These are phyloP conservation scores for Arthrocladium fulminans DNA, from an alignment of 2,329 filamentous ascomycete species.

Conservation along the genomic window DNA sequence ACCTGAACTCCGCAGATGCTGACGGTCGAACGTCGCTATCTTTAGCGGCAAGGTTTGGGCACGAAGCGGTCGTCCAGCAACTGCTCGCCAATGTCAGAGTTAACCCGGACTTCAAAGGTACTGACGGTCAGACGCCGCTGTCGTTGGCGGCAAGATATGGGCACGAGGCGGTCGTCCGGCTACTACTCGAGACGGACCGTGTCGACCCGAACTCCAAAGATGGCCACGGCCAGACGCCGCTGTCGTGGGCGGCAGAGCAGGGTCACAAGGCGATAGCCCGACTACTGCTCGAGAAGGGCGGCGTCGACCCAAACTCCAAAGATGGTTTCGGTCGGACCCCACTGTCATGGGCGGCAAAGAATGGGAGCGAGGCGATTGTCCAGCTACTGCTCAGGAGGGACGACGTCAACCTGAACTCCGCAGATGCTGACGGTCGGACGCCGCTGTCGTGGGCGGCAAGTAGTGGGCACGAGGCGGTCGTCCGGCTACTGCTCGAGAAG, in stretches of 20 bases:
- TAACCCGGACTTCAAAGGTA: conserved; percentile 6
- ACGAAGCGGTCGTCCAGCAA: not conserved
- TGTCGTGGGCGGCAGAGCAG: not conserved
- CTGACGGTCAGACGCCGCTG: conserved; percentile 18
- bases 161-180: conserved; percentile 21
- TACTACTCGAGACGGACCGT: conserved; percentile 24
- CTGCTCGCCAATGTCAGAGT: not conserved
- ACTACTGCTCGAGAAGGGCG: not conserved
- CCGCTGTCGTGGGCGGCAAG: conserved; percentile 22
- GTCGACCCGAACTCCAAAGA: not conserved
- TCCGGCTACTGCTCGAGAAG: conserved; percentile 18
- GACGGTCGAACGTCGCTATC: not conserved
- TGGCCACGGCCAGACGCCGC: not conserved
- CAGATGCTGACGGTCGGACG: conserved; percentile 20
- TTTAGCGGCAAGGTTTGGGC: not conserved
- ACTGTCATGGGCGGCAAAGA: conserved; percentile 22
- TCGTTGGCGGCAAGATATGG: conserved; percentile 23
- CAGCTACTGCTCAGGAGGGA: conserved; percentile 23
- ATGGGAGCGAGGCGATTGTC: conserved; percentile 22
- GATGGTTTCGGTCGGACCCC: conserved; percentile 19
- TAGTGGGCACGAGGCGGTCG: conserved; percentile 22
- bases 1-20: not conserved
- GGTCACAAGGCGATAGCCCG: not conserved
- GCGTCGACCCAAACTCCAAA: not conserved
- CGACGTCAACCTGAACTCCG: too few relatives aligned